Conservation (phyloP, 1,139 yeast genomes). For the Yamadazyma friedrichii region DNA sequence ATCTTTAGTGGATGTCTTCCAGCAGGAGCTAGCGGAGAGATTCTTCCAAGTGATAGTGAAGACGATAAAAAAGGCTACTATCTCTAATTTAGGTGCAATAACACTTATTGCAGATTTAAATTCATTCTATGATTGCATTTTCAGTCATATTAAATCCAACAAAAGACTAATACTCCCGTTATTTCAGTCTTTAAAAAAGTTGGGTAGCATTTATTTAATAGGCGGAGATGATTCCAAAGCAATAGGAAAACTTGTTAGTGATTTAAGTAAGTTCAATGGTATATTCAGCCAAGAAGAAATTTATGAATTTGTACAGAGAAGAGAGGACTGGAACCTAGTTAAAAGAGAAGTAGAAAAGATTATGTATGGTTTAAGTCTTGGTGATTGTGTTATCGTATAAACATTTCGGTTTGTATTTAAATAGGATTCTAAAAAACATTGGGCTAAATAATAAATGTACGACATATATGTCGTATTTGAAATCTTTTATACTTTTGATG, state of each 20-base stretch:
- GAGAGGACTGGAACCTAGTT: constrained; percentile 83
- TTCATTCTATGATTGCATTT: constrained; percentile 69
- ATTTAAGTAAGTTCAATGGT: constrained; percentile 83
- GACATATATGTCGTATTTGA: background rate
- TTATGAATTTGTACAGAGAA: constrained; percentile 83
- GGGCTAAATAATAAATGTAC: background rate
- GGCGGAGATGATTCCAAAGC: constrained; percentile 78
- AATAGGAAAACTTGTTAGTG: constrained; percentile 80
- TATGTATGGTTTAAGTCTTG: constrained; percentile 86
- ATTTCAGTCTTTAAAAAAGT: constrained; percentile 77
- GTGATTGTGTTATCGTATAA: constrained; percentile 55
- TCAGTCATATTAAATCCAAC: constrained; percentile 50
- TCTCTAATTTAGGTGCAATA: constrained; percentile 82
- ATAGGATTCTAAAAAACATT: no score
- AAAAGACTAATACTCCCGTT: constrained; percentile 73
- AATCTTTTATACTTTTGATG: background rate
- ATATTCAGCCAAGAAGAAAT: constrained; percentile 90
- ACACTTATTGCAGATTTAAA: constrained; percentile 75
- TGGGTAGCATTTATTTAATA: constrained; percentile 79
- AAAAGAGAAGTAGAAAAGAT: constrained; percentile 84
- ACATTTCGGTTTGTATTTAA: no score
- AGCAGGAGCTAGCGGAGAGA: constrained; percentile 89
- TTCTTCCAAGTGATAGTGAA: constrained; percentile 77
- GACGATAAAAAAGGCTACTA: constrained; percentile 62
- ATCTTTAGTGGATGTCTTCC: constrained; percentile 85